These are phyloP conservation scores for Fusarium penzigii DNA, from an alignment of 2,329 filamentous ascomycete genomes.

Conservation along the genomic window DNA sequence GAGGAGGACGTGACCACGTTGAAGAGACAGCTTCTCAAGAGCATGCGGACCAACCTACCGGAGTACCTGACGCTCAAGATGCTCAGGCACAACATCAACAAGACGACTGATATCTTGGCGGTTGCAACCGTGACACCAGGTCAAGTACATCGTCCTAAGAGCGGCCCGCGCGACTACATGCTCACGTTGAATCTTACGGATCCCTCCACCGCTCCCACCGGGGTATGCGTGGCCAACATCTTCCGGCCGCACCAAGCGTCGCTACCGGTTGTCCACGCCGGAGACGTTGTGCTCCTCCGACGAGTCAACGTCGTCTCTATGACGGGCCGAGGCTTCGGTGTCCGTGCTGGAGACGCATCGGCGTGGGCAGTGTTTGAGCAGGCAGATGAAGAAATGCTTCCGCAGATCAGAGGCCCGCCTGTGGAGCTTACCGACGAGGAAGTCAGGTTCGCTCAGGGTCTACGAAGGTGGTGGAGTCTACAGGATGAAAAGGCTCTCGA, in stretches of 20 bases:
- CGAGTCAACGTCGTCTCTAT: conserved; percentile 56
- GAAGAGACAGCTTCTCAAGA: conserved; percentile 48
- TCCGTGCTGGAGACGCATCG: conserved; percentile 55
- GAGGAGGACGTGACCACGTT: conserved; percentile 36
- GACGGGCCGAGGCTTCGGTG: conserved; percentile 55
- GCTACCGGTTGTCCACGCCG: conserved; percentile 55
- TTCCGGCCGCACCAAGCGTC: conserved; percentile 60
- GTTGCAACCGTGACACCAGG: conserved; percentile 54
- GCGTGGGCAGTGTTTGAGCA: conserved; percentile 64
- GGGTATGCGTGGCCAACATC: conserved; percentile 56
- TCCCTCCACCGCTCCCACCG: conserved; percentile 50
- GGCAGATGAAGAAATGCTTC: conserved; percentile 38
- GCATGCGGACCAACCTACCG: conserved; percentile 50
- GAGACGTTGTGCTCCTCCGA: conserved; percentile 60
- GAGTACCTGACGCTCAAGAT: conserved; percentile 55
- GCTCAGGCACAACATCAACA: conserved; percentile 51
- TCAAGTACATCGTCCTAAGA: conserved; percentile 55
- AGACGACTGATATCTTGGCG: conserved; percentile 55
- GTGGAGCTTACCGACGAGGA: conserved; percentile 57
- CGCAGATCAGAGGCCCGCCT: conserved; percentile 61
- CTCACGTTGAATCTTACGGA: conserved; percentile 60
- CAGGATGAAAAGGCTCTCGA: conserved; percentile 48
- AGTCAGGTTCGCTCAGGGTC: conserved; percentile 46
- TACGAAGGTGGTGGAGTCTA: conserved; percentile 51
- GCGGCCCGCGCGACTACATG: conserved; percentile 60